These are phyloP conservation scores for Fusarium floridanum DNA, from an alignment of 2,329 filamentous ascomycete species.

Conservation along the genomic window DNA sequence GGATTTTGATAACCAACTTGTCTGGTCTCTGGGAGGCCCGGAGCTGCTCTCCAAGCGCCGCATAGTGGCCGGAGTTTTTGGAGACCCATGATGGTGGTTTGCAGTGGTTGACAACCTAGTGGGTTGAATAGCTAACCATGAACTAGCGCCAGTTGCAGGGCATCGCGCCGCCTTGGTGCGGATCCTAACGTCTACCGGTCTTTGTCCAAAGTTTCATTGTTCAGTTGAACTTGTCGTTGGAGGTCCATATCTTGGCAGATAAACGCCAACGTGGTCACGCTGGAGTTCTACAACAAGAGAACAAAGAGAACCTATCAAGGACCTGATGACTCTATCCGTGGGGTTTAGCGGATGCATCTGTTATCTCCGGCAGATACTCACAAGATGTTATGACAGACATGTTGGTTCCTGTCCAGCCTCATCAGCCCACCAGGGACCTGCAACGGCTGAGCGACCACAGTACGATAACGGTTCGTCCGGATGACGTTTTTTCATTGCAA, in stretches of 20 bases:
- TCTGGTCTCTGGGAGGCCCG: background rate
- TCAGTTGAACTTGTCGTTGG: background rate
- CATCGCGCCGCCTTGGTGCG: conserved; percentile 3
- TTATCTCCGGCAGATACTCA: background rate
- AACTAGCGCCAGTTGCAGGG: conserved; percentile 11
- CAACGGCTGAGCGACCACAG: background rate
- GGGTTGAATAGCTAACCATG: conserved; percentile 6
- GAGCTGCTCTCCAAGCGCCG: conserved; percentile 1
- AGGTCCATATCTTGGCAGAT: background rate
- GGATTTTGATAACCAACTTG: conserved; percentile 19
- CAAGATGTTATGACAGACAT: background rate
- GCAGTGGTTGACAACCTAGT: conserved; percentile 1
- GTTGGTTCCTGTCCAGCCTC: background rate
- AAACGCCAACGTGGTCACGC: background rate
- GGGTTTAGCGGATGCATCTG: background rate
- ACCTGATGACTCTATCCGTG: background rate
- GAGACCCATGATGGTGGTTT: conserved; percentile 11
- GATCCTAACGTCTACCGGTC: background rate
- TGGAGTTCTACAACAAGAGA: background rate
- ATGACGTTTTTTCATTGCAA: conserved; percentile 19
- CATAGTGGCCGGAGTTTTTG: background rate
- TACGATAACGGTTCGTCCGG: conserved; percentile 1
- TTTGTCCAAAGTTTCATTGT: conserved; percentile 1
- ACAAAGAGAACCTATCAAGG: background rate
- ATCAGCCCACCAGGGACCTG: background rate